Base-by-base conservation (phyloP, 257 asterid species). In the Solanum bulbocastanum region DNA sequence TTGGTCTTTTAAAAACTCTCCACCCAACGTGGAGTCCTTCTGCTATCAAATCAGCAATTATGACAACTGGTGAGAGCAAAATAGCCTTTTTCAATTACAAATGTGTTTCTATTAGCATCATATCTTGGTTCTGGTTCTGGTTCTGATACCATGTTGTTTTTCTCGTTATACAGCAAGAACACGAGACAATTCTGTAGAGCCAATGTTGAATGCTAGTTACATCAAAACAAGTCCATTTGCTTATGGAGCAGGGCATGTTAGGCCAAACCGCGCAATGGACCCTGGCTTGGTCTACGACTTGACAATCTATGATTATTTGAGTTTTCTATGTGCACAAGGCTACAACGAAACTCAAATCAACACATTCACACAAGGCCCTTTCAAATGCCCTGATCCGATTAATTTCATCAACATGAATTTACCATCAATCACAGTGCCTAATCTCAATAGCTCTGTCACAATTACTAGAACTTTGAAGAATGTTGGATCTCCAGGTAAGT, bases 1-100 rank as follows among this genome's bases (percentile, higher is more conserved):
- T 91, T 13, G 98, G 98, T 87, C 96, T 97, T 65, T 89, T 97
- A 88, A 96, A 94, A 94, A 92, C 98, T 44, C 93, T 95, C 37
- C 88, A 95, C 84, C 99, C 99, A 1, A 86, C 89, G 33, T 97
- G 99, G 99, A 96, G 98, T 91, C 99, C 98, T 6, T 96, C 99
- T 6, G 99, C 98, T 35, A 97, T 97, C 84, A 94, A 89, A 88
- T 97, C 99, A 0, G 98, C 99, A 72, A 95, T 97, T 83, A 92
- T 94, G 87, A 97, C 99, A 49, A 92, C 98, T 2, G 95, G 98
- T 93, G 90, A 89, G 87, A n/a, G 35, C 9, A 1, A n/a, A 23
- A 27, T 3, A 81, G 6, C 10, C 10, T 46, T 81, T 44, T 9
- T 81, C 66, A 8, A 42, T 27, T 27, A 25, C 84, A 78, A 14